phyloP scores from a whole-genome alignment of 1,139 yeast species.

The Sugiyamaella neomexicana region DNA sequence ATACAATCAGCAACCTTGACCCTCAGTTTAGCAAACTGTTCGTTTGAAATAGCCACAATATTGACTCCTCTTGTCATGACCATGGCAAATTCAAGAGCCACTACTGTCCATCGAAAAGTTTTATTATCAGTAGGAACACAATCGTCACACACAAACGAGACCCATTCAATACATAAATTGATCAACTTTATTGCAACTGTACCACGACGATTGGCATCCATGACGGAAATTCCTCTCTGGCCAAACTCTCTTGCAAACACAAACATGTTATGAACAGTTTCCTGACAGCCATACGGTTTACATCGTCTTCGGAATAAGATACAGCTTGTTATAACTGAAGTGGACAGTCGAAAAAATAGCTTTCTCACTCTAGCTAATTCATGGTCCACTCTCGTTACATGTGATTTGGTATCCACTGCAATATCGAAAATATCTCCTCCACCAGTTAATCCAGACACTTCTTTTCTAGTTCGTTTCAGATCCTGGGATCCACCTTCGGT shows the following conservation, averaged over 20 bases:
- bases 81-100: slow-evolving; percentile 95
- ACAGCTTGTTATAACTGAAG: slow-evolving; percentile 66
- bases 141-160: slow-evolving; percentile 88
- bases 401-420: slow-evolving; percentile 62
- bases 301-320: slow-evolving; percentile 51
- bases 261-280: slow-evolving; percentile 72
- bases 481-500: slow-evolving; percentile 61
- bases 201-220: slow-evolving; percentile 67
- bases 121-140: slow-evolving; percentile 89
- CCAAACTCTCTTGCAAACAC: slow-evolving; percentile 84
- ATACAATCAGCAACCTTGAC: slow-evolving; percentile 92
- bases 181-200: slow-evolving; percentile 72
- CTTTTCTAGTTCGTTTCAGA: slow-evolving; percentile 47
- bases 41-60: slow-evolving; percentile 75
- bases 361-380: slow-evolving; percentile 69
- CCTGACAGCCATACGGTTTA: slow-evolving; percentile 54
- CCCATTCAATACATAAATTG: slow-evolving; percentile 84
- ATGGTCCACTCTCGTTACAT: slow-evolving; percentile 69
- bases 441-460: slow-evolving; percentile 49
- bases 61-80: slow-evolving; percentile 90
- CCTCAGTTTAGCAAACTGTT: slow-evolving; percentile 70
- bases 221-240: slow-evolving; percentile 63
- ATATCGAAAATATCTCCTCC: slow-evolving; percentile 52
- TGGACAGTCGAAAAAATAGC: slow-evolving; percentile 67
- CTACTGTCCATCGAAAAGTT: slow-evolving; percentile 94